phyloP scores from a whole-genome alignment of 192 early-diverging fungal genomes.

The Umbelopsis vinacea region DNA sequence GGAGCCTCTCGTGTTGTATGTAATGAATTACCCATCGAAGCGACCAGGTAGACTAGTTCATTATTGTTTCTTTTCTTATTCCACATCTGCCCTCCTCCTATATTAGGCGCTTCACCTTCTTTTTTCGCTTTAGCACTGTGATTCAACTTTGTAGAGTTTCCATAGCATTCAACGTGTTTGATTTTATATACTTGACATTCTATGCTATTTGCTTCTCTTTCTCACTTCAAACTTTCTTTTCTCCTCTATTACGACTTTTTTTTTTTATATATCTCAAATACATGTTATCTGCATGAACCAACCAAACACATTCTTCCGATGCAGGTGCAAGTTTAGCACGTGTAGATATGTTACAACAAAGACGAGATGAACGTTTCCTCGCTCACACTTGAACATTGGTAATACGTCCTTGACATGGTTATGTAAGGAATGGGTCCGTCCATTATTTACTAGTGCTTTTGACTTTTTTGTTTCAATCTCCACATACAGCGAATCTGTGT shows the following conservation, averaged over 20 bases:
- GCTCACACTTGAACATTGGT: too few relatives aligned
- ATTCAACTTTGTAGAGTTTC: conserved; percentile 1
- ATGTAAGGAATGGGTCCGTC: too few relatives aligned
- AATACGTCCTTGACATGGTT: too few relatives aligned
- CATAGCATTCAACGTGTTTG: neutral
- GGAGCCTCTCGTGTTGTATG: conserved; percentile 8
- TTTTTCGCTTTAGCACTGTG: neutral
- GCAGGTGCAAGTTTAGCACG: too few relatives aligned
- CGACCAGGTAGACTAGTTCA: neutral
- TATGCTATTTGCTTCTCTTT: neutral
- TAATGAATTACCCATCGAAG: neutral
- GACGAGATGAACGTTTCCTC: too few relatives aligned
- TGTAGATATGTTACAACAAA: too few relatives aligned
- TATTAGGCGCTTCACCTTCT: neutral
- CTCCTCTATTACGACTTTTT: neutral
- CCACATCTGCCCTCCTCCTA: neutral
- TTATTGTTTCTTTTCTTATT: neutral
- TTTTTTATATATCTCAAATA: neutral
- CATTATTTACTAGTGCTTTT: too few relatives aligned
- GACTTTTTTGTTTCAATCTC: too few relatives aligned
- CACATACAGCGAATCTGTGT: too few relatives aligned
- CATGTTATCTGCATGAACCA: neutral
- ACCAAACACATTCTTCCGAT: neutral
- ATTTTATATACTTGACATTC: neutral
- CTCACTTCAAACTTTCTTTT: neutral